Evolutionary conservation across 495 filamentous ascomycete genomes (phyloP), one percentile per base, ranked within the genome.

Genomic region (Hypoxylon fragiforme): DNA sequence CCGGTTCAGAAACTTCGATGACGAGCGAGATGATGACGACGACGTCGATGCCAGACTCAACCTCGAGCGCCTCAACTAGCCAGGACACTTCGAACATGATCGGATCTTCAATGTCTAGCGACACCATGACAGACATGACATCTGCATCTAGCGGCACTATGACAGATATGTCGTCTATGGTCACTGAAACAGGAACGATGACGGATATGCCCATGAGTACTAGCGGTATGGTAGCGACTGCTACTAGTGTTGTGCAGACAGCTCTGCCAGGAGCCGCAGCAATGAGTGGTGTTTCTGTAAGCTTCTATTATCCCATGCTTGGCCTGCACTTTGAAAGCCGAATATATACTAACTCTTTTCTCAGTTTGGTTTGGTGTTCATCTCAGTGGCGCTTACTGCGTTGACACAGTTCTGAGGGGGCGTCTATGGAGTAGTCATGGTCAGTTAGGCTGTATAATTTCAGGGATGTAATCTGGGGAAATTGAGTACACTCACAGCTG

Each of bases 251-350:
- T 16, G 41, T 32, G n/a, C 24, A 40, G 37, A 24, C 36, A 16
- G 40, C 60, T 11, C 8, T 57, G 4, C n/a, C 44, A 8, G 63
- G 30, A 40, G 24, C 46, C 15, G 44, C 44, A 16, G 43, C 30
- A 15, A 28, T 50, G n/a, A 53, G 32, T 30, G 24, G 44, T 8
- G 40, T 59, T 54, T 67, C 57, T 37, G 64, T 64, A 41, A 50
- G 53, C 36, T 48, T 4, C 26, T 14, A 37, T n/a, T 24, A 15
- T 26, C n/a, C 4, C 9, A n/a, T 43, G 3, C 9, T 28, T 5
- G 5, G 20, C 36, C 14, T 6, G n/a, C n/a, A n/a, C n/a, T n/a
- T n/a, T n/a, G n/a, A n/a, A n/a, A n/a, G n/a, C n/a, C n/a, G n/a
- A n/a, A n/a, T n/a, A n/a, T n/a, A n/a, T 7, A 41, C 53, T 66